Base-by-base conservation (phyloP, 768 basidiomycete genomes). In the Hemileccinum impolitum region DNA sequence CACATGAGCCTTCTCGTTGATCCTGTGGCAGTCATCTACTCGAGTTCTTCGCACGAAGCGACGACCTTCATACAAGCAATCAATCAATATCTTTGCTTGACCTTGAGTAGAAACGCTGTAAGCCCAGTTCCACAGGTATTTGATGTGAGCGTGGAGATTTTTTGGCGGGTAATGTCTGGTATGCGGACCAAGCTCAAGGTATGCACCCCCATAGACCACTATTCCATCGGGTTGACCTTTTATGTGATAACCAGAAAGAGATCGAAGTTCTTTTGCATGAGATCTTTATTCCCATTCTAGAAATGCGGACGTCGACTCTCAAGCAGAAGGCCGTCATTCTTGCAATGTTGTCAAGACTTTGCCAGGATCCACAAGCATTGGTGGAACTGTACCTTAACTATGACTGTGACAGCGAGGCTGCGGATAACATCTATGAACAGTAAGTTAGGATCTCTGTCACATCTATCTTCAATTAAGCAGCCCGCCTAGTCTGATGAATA, bases 371-470 rank as follows among this genome's bases (percentile, higher is more conserved):
- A 2, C 96, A 98, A 67, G 94, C 95, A 9, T 75, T 99, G 17
- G 96, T 99, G 26, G 96, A 99, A 67, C 84, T 98, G 49, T 99
- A 98, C 71, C 84, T 99, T 65, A 99, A 99, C 67, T 99, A 99
- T 63, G 96, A 99, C 63, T 99, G 96, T 65, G 96, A 99, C 62
- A 82, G 92, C 51, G 87, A 92, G 51, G 92, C 95, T 4, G 80
- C 80, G 10, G 95, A 96, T 62, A 98, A 99, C 70, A 94, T 98
- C 50, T 99, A 98, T 68, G 96, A 99, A 61, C 90, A 90, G 84
- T 91, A 61, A 62, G 85, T 43, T 12, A 10, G 35, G 28, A 9
- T 45, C 14, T 41, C 30, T 42, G 35, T 52, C 37, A 23, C 6
- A n/a, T n/a, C n/a, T 36, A 45, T 30, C 37, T 50, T 37, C 36